Evolutionary conservation across 1,284 basidiomycete genomes (phyloP), one percentile per base, ranked within the genome.

Genomic region (Neonothopanus nambi): DNA sequence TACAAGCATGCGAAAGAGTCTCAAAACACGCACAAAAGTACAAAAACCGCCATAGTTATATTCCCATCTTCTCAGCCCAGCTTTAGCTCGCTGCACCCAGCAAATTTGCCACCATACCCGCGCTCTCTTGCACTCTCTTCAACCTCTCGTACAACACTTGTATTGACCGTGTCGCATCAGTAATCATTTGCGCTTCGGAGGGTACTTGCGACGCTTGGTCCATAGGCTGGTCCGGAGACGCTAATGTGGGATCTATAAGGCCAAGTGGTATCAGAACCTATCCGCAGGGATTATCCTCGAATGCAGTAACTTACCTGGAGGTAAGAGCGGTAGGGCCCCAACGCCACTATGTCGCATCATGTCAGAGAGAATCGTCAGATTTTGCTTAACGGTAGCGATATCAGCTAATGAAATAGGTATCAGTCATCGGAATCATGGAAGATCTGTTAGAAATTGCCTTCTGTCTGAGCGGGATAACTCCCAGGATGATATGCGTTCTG

Each of bases 401-500:
- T 77, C 70, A 7, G 74, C 80, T 80, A 55, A 2, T 30, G 45
- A n/a, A n/a, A n/a, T 35, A 28, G n/a, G n/a, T n/a, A n/a, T n/a
- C n/a, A n/a, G n/a, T n/a, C n/a, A 28, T 7, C 30, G 20, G 30
- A 33, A 13, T 33, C 8, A 9, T 33, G 30, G 13, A 33, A 11
- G 3, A 33, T 4, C 3, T 40, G 30, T 18, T 37, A 54, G 17
- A 52, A 57, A n/a, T 17, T 59, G 81, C 81, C 72, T 67, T 80
- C 69, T 1, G 79, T 79, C 39, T 79, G 75, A 1, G 70, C 64
- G 0, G 80, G 75, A 51, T 70, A 78, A 24, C 67, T 74, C 8
- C 76, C 74, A 0, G 74, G 66, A 48, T 77, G 75, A 64, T 83
- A 85, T 4, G 80, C 80, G 41, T 78, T 76, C 62, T 82, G 75